phyloP scores from a whole-genome alignment of 108 stramenopile species.

The Chaetoceros tenuissimus region DNA sequence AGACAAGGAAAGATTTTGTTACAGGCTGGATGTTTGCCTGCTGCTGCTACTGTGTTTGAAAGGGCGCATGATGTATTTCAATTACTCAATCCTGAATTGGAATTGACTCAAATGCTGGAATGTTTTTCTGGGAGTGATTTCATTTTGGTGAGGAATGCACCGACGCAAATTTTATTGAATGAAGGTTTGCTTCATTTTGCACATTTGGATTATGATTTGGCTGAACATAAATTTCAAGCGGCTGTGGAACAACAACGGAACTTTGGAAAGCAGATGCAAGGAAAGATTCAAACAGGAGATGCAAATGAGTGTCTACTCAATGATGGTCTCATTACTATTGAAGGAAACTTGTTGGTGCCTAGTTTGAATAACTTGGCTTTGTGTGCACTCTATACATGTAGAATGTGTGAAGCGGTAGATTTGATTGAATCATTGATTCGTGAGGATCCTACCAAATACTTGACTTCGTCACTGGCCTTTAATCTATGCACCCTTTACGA shows the following conservation, averaged over 20 bases:
- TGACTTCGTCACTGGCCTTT: conserved; percentile 82
- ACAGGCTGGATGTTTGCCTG: conserved; percentile 57
- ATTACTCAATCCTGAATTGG: background rate
- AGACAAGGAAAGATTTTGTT: conserved; percentile 78
- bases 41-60: conserved; percentile 48
- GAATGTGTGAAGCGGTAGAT: conserved; percentile 42
- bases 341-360: conserved; percentile 26
- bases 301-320: no score
- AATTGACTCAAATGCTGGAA: background rate
- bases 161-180: conserved; percentile 39
- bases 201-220: conserved; percentile 45
- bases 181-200: conserved; percentile 66
- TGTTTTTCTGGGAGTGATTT: conserved; percentile 1
- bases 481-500: conserved; percentile 94
- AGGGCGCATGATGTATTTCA: conserved; percentile 1
- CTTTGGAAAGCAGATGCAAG: background rate
- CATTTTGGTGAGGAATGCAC: conserved; percentile 21
- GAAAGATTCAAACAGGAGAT: background rate
- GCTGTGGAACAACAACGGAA: conserved; percentile 30
- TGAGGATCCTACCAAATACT: conserved; percentile 58
- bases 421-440: conserved; percentile 72
- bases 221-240: conserved; percentile 36
- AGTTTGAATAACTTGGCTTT: conserved; percentile 77
- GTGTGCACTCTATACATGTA: conserved; percentile 67
- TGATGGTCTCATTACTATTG: conserved; percentile 25